Evolutionary conservation across 441 rosid genomes (phyloP).

Genomic region (Capsella rubella): DNA sequence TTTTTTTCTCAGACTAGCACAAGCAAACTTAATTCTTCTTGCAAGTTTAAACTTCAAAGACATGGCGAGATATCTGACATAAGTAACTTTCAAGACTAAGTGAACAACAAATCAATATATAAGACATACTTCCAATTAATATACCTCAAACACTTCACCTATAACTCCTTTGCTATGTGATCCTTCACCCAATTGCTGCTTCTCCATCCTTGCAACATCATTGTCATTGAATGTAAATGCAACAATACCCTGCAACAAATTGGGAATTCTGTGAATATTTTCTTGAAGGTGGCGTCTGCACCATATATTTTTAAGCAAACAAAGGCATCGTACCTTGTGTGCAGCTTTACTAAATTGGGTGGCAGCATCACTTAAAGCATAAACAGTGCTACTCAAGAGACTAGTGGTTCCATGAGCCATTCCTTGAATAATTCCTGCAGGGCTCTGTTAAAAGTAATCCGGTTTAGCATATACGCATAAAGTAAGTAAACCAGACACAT

Average conservation of each 20-base stretch:
- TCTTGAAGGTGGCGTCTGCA: constrained; percentile 25
- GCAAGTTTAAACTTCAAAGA: constrained; percentile 24
- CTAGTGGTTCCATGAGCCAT: constrained; percentile 97
- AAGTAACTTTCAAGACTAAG: constrained; percentile 4
- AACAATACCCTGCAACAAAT: constrained; percentile 78
- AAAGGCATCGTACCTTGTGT: constrained; percentile 75
- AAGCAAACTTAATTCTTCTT: constrained; percentile 17
- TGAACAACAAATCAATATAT: constrained; percentile 1
- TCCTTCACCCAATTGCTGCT: constrained; percentile 71
- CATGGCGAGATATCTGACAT: background rate
- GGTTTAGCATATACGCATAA: constrained; percentile 28
- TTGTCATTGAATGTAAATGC: constrained; percentile 96
- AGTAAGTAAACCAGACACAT: constrained; percentile 17
- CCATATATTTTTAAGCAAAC: constrained; percentile 22
- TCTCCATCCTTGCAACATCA: constrained; percentile 84
- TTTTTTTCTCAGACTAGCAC: background rate
- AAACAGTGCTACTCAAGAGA: constrained; percentile 91
- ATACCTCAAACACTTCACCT: constrained; percentile 95
- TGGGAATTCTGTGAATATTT: constrained; percentile 28
- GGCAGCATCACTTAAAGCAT: constrained; percentile 95
- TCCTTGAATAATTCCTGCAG: constrained; percentile 86
- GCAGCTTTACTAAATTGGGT: constrained; percentile 99
- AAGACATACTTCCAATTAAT: constrained; percentile 11
- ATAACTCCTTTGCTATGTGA: constrained; percentile 93
- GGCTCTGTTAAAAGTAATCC: constrained; percentile 69